phyloP scores from a whole-genome alignment of 768 basidiomycete genomes.

The Russula emetica region DNA sequence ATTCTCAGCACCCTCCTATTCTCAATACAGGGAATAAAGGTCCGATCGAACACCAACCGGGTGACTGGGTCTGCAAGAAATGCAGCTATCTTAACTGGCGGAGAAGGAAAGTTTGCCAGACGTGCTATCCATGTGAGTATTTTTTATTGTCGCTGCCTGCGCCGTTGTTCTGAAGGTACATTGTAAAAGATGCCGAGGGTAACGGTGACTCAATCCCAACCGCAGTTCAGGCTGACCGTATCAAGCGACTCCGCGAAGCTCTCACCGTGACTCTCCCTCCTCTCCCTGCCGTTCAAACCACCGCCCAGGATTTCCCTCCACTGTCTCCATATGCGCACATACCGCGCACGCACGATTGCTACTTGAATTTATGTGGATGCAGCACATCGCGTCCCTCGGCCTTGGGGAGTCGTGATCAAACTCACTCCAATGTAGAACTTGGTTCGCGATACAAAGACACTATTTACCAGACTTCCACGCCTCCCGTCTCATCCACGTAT shows the following conservation, averaged over 20 bases:
- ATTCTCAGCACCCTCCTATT: conserved; percentile 72
- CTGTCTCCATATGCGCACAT: conserved; percentile 4
- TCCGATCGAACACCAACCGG: conserved; percentile 74
- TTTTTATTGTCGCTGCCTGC: conserved; percentile 1
- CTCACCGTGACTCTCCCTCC: conserved; percentile 35
- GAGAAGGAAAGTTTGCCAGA: conserved; percentile 84
- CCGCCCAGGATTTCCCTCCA: neutral
- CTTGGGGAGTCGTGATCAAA: conserved; percentile 3
- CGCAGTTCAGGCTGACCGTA: conserved; percentile 80
- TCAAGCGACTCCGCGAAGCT: conserved; percentile 71
- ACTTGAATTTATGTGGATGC: conserved; percentile 5
- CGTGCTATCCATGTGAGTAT: conserved; percentile 73
- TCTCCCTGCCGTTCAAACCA: neutral
- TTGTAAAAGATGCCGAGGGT: conserved; percentile 67
- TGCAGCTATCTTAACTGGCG: conserved; percentile 90
- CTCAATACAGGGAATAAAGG: conserved; percentile 86
- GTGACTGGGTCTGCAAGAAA: conserved; percentile 62
- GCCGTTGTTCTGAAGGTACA: conserved; percentile 16
- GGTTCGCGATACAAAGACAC: conserved; percentile 45
- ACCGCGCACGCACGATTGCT: conserved; percentile 5
- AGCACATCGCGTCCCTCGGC: neutral
- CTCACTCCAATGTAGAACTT: conserved; percentile 42
- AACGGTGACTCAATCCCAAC: conserved; percentile 85
- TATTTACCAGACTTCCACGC: conserved; percentile 69
- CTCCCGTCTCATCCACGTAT: conserved; percentile 38